These are phyloP conservation scores for Rhodotorula sp. DNA, from an alignment of 1,284 basidiomycete species.

Conservation along the genomic window DNA sequence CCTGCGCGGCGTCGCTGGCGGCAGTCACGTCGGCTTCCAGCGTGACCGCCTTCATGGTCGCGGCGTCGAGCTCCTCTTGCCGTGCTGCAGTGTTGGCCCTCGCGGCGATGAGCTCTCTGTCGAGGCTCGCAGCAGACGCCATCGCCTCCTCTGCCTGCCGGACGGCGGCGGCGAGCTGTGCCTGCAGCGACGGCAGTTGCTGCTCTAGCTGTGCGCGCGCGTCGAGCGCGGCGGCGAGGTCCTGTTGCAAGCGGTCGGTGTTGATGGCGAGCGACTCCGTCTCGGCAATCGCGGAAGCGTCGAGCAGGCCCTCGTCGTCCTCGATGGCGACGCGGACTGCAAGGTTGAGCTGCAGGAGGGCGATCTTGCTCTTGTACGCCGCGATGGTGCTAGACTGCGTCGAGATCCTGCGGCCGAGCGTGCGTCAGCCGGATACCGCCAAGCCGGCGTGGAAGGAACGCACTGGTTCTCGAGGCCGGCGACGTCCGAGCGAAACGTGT, in stretches of 20 bases:
- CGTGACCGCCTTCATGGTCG: neutral
- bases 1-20: neutral
- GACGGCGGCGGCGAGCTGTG: neutral
- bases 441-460: neutral
- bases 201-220: constrained; percentile 10
- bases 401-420: constrained; percentile 12
- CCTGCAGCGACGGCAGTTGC: neutral
- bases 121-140: neutral
- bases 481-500: constrained; percentile 15
- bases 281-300: neutral
- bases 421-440: too few species aligned
- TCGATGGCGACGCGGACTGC: constrained; percentile 30
- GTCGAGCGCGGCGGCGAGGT: constrained; percentile 10
- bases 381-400: constrained; percentile 17
- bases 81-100: neutral
- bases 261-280: neutral
- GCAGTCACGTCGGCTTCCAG: neutral
- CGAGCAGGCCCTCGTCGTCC: constrained; percentile 18
- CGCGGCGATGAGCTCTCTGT: neutral
- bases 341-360: constrained; percentile 30
- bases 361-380: constrained; percentile 23
- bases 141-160: neutral
- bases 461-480: constrained; percentile 13
- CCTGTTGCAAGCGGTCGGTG: neutral
- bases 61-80: neutral